A percentile compares a stretch with the other conserved stretches of the same genome.
phyloP scores from a whole-genome alignment of 805 yeast species.

The Schwanniomyces polymorphus region DNA sequence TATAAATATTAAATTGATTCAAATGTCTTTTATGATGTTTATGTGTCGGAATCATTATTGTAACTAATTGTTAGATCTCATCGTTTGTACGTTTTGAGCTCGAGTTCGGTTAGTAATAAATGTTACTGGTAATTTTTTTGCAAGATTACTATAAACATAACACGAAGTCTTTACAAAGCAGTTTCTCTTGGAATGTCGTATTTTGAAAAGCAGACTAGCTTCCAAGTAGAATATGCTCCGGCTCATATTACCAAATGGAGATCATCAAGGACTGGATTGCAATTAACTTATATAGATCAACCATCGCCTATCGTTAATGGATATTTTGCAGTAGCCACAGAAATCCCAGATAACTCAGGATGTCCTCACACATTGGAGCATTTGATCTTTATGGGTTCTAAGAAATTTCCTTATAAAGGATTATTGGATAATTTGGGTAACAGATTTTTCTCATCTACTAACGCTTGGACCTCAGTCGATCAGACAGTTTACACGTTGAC shows the following conservation, averaged over 20 bases:
- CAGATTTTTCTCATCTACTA: conserved; percentile 78
- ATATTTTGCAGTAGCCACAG: conserved; percentile 95
- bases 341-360: conserved; percentile 82
- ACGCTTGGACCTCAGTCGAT: conserved; percentile 97
- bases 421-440: conserved; percentile 84
- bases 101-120: background rate
- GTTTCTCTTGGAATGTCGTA: conserved; percentile 2
- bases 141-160: background rate
- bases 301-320: conserved; percentile 90
- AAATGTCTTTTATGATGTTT: too few species aligned
- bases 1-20: background rate
- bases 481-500: conserved; percentile 90
- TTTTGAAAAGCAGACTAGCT: conserved; percentile 38
- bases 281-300: conserved; percentile 71
- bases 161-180: background rate
- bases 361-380: conserved; percentile 96
- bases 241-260: conserved; percentile 71
- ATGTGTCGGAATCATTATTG: background rate
- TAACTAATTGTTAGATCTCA: background rate
- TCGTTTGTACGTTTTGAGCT: background rate
- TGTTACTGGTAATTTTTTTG: background rate
- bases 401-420: conserved; percentile 88
- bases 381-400: conserved; percentile 90
- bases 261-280: conserved; percentile 79
- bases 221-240: conserved; percentile 76